A percentile compares a stretch with the other conserved stretches of the same genome.
phyloP scores from a whole-genome alignment of 768 basidiomycete species.

The Neoboletus brunneissimus region DNA sequence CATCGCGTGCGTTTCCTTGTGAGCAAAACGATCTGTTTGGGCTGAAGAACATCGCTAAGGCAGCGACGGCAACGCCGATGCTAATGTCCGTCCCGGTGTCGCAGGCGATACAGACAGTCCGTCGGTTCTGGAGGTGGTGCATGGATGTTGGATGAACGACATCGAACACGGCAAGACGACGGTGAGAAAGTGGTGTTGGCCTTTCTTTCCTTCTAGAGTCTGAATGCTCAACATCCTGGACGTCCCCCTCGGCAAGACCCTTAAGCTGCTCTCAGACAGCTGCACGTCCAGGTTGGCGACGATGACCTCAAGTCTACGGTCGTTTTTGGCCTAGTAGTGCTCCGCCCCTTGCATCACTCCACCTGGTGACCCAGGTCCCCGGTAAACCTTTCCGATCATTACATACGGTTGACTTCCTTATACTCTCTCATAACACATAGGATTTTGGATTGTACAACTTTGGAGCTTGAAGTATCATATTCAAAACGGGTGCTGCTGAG shows the following conservation, averaged over 20 bases:
- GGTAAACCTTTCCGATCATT: no score
- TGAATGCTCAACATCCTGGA: slow-evolving; percentile 24
- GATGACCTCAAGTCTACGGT: no score
- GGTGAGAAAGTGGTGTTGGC: slow-evolving; percentile 48
- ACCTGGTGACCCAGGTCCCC: no score
- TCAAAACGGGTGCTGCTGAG: no score
- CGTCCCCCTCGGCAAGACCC: neutral
- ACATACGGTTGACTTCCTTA: no score
- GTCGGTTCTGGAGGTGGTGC: slow-evolving; percentile 37
- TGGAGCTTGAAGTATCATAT: no score
- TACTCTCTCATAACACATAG: no score
- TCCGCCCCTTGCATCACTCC: no score
- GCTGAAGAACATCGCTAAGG: slow-evolving; percentile 57
- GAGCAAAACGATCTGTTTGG: slow-evolving; percentile 41
- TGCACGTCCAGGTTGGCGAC: no score
- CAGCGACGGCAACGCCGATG: slow-evolving; percentile 60
- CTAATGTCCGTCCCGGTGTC: slow-evolving; percentile 58
- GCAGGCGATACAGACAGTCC: slow-evolving; percentile 49
- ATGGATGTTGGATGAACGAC: slow-evolving; percentile 44
- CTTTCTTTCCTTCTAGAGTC: slow-evolving; percentile 48
- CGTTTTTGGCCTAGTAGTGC: no score
- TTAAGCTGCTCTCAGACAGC: no score
- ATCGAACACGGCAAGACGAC: slow-evolving; percentile 48
- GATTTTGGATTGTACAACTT: no score
- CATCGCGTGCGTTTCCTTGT: slow-evolving; percentile 1